Evolutionary conservation across 1,284 basidiomycete genomes (phyloP), one percentile per base, ranked within the genome.

Genomic region (Porodaedalea pini): DNA sequence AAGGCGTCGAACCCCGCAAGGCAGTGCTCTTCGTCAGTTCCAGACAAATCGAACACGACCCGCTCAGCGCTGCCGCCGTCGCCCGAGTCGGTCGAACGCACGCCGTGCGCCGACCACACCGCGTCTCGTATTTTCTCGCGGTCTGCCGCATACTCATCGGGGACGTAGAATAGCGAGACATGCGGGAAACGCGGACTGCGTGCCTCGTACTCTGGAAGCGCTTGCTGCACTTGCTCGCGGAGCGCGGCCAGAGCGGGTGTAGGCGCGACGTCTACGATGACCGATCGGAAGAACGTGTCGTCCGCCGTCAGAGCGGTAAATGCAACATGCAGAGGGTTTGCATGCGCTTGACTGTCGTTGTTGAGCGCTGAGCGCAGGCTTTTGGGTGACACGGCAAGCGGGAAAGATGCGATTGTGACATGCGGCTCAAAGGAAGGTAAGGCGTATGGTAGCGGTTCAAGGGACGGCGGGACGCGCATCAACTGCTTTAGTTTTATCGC

Each of bases 151-250:
- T 89, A 84, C 25, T 75, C 73, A 54, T 88, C 81, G 27, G 74
- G 75, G 59, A 90, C 81, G 65, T 90, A 90, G 63, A 79, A 82
- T 60, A 90, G 61, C 36, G 88, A 90, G 62, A 88, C 61, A 67
- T 90, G 88, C 11, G 87, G 83, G 60, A 81, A 83, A 36, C 73
- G 69, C 0, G 85, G 84, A 1, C 81, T 81, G 3, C 65, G 64
- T 0, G 78, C 73, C 27, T 74, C 67, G 15, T 47, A 47, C 77
- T 63, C 3, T 71, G 72, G 11, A 17, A 88, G 69, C 13, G 64
- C 64, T 3, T 64, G 63, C 60, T 78, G 74, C 8, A 90, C 71
- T 17, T 73, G 65, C 15, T 64, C 66, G 61, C 83, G 84, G 36
- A 90, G 68, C n/a, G 65, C 65, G 13, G 67, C 61, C 21, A 90